Evolutionary conservation across 768 basidiomycete genomes (phyloP).

Genomic region (Gymnopilus junonius): DNA sequence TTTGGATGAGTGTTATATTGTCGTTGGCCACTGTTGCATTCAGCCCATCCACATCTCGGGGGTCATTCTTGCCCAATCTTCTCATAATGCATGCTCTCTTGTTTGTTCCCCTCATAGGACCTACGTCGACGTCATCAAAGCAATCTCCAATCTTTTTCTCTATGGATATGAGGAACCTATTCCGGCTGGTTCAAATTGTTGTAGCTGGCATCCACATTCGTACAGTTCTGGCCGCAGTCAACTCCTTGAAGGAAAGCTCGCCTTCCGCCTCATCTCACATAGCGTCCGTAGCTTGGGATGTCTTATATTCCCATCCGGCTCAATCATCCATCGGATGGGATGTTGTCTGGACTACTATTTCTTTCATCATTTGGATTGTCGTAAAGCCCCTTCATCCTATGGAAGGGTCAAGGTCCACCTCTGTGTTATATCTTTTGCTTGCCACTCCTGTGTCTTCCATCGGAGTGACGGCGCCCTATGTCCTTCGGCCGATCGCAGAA

Average conservation of each 20-base stretch:
- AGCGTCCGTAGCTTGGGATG: slow-evolving; percentile 34
- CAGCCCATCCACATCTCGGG: slow-evolving; percentile 42
- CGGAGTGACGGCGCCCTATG: slow-evolving; percentile 31
- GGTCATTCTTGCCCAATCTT: slow-evolving; percentile 61
- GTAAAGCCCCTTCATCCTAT: background rate
- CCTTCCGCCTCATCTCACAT: slow-evolving; percentile 22
- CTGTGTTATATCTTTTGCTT: slow-evolving; percentile 25
- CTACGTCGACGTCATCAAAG: background rate
- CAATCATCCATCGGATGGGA: slow-evolving; percentile 71
- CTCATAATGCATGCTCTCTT: slow-evolving; percentile 63
- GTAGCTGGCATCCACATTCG: slow-evolving; percentile 39
- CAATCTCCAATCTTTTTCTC: slow-evolving; percentile 17
- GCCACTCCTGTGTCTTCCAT: slow-evolving; percentile 30
- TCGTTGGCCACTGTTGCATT: slow-evolving; percentile 48
- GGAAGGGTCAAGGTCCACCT: slow-evolving; percentile 12
- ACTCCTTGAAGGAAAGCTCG: slow-evolving; percentile 19
- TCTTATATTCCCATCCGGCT: slow-evolving; percentile 57
- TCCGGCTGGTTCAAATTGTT: slow-evolving; percentile 36
- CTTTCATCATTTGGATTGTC: slow-evolving; percentile 42
- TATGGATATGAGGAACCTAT: slow-evolving; percentile 35
- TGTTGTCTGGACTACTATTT: slow-evolving; percentile 57
- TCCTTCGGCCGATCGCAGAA: slow-evolving; percentile 10
- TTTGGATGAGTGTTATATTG: slow-evolving; percentile 48
- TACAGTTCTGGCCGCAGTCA: slow-evolving; percentile 30
- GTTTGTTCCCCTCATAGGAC: slow-evolving; percentile 52